Base-by-base conservation (phyloP, 208 protist species). In the Leishmania tropica region DNA sequence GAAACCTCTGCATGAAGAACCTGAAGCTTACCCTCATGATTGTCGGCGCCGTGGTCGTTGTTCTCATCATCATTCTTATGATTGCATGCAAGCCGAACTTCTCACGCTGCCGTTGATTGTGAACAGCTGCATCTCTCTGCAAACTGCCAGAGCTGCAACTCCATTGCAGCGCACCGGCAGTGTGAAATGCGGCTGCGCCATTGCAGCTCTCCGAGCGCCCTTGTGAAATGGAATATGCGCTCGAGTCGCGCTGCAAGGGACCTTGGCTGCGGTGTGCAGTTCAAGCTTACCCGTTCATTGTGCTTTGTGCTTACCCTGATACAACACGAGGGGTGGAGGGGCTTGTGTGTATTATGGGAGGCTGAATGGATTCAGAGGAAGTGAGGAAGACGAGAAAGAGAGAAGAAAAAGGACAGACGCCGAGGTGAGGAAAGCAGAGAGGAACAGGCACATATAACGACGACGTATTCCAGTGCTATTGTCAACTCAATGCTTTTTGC, bases 11-110 rank as follows among this genome's bases (percentile, higher is more conserved):
- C 83, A 88, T 95, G 89, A 97, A 96, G 81, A 98, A 97, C 75
- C 72, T 97, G 42, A 98, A 98, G 89, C 85, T 98, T 1, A 95
- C 89, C 31, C 79, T 98, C 65, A 94, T 98, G 83, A 96, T 97
- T 84, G 85, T 78, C 48, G 88, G 81, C 19, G 87, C 79, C 1
- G 90, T 97, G 13, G 78, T 88, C 40, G 83, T 97, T 5, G 76
- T 97, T 28, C 91, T 98, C 74, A 60, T 95, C 42, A 95, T 98
- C 76, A 96, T 98, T 87, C 40, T 97, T 40, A 78, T 98, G 37
- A 93, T 96, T 75, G 88, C 88, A 0, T 97, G 94, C 86, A 96
- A 95, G 83, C 91, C 93, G n/a, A 96, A 96, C 84, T 97, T 96
- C 71, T 95, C 87, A 21, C 88, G 92, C 45, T 97, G 94, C 87